Base-by-base conservation (phyloP, 495 filamentous ascomycete genomes). In the Pyronema domesticum region DNA sequence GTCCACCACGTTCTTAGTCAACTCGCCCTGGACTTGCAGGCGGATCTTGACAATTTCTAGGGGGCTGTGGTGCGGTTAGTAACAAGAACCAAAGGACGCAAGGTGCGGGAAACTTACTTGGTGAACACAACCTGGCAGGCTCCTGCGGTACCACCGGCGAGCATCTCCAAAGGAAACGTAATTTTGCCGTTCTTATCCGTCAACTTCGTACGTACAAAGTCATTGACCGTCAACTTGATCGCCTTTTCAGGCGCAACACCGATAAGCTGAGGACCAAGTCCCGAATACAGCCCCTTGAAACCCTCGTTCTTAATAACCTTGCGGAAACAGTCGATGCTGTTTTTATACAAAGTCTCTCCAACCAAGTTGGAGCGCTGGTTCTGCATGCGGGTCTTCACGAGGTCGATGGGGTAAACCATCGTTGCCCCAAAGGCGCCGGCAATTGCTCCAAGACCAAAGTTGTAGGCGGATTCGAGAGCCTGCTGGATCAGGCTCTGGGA, bases 31-130 rank as follows among this genome's bases (percentile, higher is more conserved):
- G 7, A 96, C 86, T 69, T 98, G 91, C 44, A 98, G 78, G 60
- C 91, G 84, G 60, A 98, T 98, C 74, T 98, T 98, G 68, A 98
- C 91, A 64, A 98, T 98, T 69, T 98, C 91, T 9, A 98, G 77
- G 37, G 91, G 91, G 68, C 95, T 98, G 61, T 89, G 94, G 95
- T 2, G 7, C 55, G 42, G 37, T 18, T 47, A 54, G 30, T 10
- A 55, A 33, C 10, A 46, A 40, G 10, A 39, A 19, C 30, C 8
- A 15, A 55, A 7, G 8, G 37, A 34, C 19, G 51, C 51, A 49
- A 19, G 55, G 14, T 49, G 43, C 40, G 18, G 42, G 23, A 15
- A 50, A 47, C 82, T 73, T 80, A 94, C 62, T 65, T 65, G 6
- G 62, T 66, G 48, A 65, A 62, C 35, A 66, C 87, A 55, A 98